Evolutionary conservation across 768 basidiomycete genomes (phyloP), one percentile per base, ranked within the genome.

Genomic region (Artomyces pyxidatus): DNA sequence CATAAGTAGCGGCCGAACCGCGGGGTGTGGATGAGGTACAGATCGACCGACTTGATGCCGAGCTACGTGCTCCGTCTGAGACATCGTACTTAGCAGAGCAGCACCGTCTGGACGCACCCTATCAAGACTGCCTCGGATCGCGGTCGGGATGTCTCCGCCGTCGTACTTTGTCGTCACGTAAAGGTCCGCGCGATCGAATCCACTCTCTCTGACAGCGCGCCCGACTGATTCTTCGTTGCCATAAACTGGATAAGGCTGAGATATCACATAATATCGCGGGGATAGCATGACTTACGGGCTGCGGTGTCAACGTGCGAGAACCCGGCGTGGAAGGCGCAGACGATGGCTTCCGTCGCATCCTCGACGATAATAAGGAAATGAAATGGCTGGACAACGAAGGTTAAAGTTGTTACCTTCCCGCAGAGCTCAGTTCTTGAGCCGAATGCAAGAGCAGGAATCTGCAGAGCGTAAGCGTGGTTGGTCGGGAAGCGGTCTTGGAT

Each of bases 1-100:
- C 32, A 35, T n/a, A 10, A n/a, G 9, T n/a, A 35, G 9, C 10
- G 32, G n/a, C 9, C 9, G 19, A 52, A 3, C 0, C 6, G 16
- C 2, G 81, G 78, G 1, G 16, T 28, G 53, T 84, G 81, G 27
- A 83, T 75, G 29, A 84, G 73, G 63, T 84, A 85, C 3, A 85
- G 61, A 55, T 85, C 80, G 9, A 85, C 63, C 37, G 75, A 71
- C 42, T 68, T 62, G 8, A 82, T 54, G 1, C 74, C 75, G 11
- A 84, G 71, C 80, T 84, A 16, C n/a, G 30, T n/a, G n/a, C n/a
- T n/a, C n/a, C n/a, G n/a, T n/a, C n/a, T n/a, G n/a, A n/a, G n/a
- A n/a, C n/a, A n/a, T n/a, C n/a, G n/a, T n/a, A n/a, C n/a, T n/a
- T n/a, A n/a, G n/a, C n/a, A 43, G 16, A 14, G 10, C 42, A 16